phyloP scores from a whole-genome alignment of 2,329 filamentous ascomycete species.

The Trichophyton benhamiae region DNA sequence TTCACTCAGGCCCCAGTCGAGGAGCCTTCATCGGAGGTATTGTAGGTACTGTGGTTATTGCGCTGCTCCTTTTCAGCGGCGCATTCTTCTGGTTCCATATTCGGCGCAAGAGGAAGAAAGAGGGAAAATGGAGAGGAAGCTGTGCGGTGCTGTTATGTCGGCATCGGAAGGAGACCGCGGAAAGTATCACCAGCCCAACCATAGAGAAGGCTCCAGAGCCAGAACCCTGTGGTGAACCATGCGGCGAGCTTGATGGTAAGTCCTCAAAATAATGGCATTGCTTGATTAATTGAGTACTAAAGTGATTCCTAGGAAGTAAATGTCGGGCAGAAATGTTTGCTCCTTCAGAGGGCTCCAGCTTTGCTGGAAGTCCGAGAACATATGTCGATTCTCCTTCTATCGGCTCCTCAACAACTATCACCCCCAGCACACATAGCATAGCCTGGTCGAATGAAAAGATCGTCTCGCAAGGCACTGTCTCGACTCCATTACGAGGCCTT shows the following conservation, averaged over 20 bases:
- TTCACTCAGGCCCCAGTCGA: background rate
- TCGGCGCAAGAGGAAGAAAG: slow-evolving; percentile 4
- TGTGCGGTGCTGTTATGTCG: background rate
- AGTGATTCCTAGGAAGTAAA: background rate
- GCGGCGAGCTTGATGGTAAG: background rate
- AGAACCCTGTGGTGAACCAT: background rate
- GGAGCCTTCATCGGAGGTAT: slow-evolving; percentile 4
- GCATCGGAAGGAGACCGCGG: background rate
- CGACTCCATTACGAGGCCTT: background rate
- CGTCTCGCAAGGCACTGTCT: background rate
- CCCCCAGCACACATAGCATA: background rate
- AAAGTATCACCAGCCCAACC: background rate
- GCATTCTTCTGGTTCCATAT: slow-evolving; percentile 2
- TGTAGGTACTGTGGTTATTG: background rate
- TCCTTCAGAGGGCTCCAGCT: background rate
- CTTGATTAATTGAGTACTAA: background rate
- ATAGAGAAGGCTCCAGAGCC: background rate
- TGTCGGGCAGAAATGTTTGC: background rate
- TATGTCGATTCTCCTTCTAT: background rate
- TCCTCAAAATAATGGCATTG: background rate
- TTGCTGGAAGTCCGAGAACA: background rate
- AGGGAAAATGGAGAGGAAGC: background rate
- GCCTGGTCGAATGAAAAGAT: background rate
- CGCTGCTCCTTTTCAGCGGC: background rate
- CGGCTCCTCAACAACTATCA: background rate